A percentile compares a stretch with the other conserved stretches of the same genome.
Conservation (phyloP, 2,329 filamentous ascomycete genomes). For the Thermoascus crustaceus region DNA sequence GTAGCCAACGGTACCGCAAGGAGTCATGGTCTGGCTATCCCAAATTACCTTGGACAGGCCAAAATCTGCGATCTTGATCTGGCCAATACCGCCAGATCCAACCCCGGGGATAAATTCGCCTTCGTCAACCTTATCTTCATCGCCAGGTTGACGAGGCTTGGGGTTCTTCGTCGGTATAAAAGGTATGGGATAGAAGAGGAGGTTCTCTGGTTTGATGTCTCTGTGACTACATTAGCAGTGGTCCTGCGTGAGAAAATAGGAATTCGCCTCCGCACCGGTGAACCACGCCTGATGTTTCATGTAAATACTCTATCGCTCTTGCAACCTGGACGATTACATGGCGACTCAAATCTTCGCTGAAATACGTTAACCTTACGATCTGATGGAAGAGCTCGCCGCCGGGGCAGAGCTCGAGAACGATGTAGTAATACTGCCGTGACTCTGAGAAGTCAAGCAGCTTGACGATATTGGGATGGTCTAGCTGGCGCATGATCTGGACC, state of each 20-base stretch:
- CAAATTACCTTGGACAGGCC: conserved; percentile 96
- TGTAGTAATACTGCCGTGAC: conserved; percentile 93
- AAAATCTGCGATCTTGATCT: conserved; percentile 97
- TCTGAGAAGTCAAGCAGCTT: conserved; percentile 91
- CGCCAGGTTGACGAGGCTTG: conserved; percentile 73
- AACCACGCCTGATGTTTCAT: conserved; percentile 90
- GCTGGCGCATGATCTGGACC: conserved; percentile 94
- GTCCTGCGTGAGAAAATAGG: conserved; percentile 6
- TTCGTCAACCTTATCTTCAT: conserved; percentile 96
- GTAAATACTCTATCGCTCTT: conserved; percentile 85
- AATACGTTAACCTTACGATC: conserved; percentile 95
- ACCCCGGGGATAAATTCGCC: conserved; percentile 79
- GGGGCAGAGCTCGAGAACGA: conserved; percentile 87
- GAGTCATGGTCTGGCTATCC: conserved; percentile 97
- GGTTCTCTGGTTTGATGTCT: conserved; percentile 97
- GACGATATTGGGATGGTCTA: conserved; percentile 94
- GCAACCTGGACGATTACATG: conserved; percentile 95
- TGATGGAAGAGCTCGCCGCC: conserved; percentile 97
- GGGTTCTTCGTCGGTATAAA: conserved; percentile 72
- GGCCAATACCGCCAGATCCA: conserved; percentile 82
- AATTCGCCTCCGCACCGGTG: conserved; percentile 63
- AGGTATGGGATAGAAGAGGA: conserved; percentile 81
- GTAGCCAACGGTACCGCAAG: conserved; percentile 97
- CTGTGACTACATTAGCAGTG: conserved; percentile 42
- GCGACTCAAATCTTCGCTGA: conserved; percentile 88